phyloP scores from a whole-genome alignment of 2,329 filamentous ascomycete species.

The Cytospora piceae region DNA sequence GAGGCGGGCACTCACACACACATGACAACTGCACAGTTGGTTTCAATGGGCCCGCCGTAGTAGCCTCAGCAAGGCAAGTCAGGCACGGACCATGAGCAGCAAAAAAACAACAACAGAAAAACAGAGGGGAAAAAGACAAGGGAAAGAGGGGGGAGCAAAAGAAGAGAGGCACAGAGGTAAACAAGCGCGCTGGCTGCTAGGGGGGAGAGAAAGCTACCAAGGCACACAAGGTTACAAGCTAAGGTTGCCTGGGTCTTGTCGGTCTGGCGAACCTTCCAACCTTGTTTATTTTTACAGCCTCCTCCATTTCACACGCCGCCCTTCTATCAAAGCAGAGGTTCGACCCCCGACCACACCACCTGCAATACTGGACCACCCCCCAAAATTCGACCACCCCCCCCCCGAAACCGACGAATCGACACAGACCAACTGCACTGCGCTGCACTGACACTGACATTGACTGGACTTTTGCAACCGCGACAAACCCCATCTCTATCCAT shows the following conservation, averaged over 20 bases:
- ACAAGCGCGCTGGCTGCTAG: neutral
- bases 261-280: no score
- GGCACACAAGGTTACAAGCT: no score
- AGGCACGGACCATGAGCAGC: conserved; percentile 18
- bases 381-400: neutral
- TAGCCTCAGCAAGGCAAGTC: neutral
- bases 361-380: neutral
- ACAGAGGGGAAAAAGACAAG: neutral
- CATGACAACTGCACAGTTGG: conserved; percentile 24
- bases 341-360: neutral
- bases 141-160: no score
- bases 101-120: neutral
- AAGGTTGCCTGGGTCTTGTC: no score
- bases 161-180: neutral
- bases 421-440: neutral
- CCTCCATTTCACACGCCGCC: conserved; percentile 21
- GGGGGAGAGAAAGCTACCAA: no score
- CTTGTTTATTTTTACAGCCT: conserved; percentile 16
- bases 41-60: conserved; percentile 22
- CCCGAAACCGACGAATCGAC: neutral
- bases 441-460: neutral
- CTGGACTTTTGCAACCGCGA: neutral
- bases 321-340: neutral
- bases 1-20: conserved; percentile 2
- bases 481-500: neutral